Conservation (phyloP, 345 rosid species). For the Populus alba region DNA sequence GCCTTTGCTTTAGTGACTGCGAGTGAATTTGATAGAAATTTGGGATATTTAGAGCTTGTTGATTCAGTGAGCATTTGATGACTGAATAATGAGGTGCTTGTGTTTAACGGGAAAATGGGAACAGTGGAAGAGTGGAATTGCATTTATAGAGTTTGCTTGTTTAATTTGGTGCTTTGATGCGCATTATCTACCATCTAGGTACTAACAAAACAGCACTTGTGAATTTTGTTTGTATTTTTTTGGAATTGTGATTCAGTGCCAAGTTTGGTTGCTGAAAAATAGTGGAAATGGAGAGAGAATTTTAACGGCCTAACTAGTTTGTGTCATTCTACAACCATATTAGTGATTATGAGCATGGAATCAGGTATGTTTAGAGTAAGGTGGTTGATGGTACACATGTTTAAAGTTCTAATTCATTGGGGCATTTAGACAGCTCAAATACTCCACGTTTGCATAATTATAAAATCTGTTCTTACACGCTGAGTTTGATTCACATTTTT, state of each 20-base stretch:
- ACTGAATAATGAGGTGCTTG: neutral
- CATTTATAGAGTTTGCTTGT: neutral
- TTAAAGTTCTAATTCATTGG: neutral
- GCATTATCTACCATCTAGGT: neutral
- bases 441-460: neutral
- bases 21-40: neutral
- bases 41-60: neutral
- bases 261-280: conserved; percentile 5
- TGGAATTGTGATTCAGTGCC: neutral
- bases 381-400: neutral
- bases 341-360: neutral
- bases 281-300: neutral
- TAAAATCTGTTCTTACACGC: neutral
- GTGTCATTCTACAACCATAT: neutral
- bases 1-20: neutral
- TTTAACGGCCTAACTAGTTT: neutral
- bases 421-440: neutral
- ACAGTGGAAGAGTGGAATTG: neutral
- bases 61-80: neutral
- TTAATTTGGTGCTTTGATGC: neutral
- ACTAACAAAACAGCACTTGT: neutral
- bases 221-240: neutral
- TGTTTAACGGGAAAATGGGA: neutral
- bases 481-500: neutral
- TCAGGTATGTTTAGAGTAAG: neutral